Conservation (phyloP, 1,284 basidiomycete genomes). For the Apiotrichum laibachii region DNA sequence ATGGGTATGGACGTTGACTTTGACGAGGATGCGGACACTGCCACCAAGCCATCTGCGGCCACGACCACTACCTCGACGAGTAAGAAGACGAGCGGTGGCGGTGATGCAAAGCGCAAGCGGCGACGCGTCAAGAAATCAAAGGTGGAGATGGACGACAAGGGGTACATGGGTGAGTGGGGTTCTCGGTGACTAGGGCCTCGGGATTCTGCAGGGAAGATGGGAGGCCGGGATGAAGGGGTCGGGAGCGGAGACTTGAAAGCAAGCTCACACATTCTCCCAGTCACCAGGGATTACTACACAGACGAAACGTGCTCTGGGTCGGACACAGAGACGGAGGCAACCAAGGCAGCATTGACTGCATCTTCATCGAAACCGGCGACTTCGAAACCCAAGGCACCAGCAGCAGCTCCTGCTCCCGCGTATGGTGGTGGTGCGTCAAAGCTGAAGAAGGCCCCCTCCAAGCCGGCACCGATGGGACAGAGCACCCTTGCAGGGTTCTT, state of each 20-base stretch:
- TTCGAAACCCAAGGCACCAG: constrained; percentile 1
- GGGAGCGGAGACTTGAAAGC: too few relatives aligned
- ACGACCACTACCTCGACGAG: background rate
- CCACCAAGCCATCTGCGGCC: constrained; percentile 1
- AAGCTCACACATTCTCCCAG: constrained; percentile 15
- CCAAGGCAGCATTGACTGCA: background rate
- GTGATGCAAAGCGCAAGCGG: constrained; percentile 7
- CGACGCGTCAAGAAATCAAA: constrained; percentile 43
- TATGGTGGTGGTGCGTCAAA: constrained; percentile 5
- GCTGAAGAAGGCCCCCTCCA: constrained; percentile 17
- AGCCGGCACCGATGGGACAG: constrained; percentile 26
- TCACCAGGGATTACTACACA: constrained; percentile 35
- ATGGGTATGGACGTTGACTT: constrained; percentile 44
- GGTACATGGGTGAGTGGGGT: constrained; percentile 42
- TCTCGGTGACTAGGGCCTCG: too few relatives aligned
- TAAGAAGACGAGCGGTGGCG: constrained; percentile 3
- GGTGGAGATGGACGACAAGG: constrained; percentile 40
- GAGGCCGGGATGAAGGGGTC: background rate
- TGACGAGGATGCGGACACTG: constrained; percentile 13
- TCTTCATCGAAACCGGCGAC: background rate
- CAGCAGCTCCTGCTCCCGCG: constrained; percentile 2
- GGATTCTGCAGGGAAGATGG: background rate
- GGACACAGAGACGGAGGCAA: constrained; percentile 29
- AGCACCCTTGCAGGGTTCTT: constrained; percentile 43
- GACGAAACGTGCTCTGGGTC: constrained; percentile 37